Evolutionary conservation across 148 eudicot species (phyloP), one percentile per base, ranked within the genome.

Genomic region (Camellia sinensis): DNA sequence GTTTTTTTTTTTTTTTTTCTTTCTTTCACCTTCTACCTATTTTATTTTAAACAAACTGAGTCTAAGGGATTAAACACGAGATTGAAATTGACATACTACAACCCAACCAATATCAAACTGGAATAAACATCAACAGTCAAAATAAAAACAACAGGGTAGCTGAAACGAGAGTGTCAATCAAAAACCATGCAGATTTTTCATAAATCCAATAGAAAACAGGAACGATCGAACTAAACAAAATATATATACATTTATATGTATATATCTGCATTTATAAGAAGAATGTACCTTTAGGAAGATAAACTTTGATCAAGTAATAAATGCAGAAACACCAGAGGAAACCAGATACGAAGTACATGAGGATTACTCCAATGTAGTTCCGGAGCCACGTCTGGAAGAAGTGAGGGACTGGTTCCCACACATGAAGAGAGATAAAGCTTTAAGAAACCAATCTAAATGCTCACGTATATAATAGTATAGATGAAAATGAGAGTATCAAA

Each of bases 301-400:
- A 91, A 52, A 90, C 91, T 67, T 89, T 89, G 77, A 91, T 91
- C 86, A 91, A 80, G 80, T 93, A 88, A 72, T 95, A 95, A 54
- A 95, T 93, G 53, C 90, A 88, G 74, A 95, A 84, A 80, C 94
- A 93, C 98, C 98, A 95, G 3, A 92, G 81, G 41, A 87, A 80
- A 45, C 91, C 92, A 73, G 97, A 91, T 54, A 87, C 41, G 52
- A 95, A 78, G 82, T 95, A 95, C 41, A 93, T 74, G 52, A 91
- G 62, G 72, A 60, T 60, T 8, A 85, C 98, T 19, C 89, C 94
- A 69, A 95, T 79, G 86, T 84, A 90, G 91, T 88, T 92, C 8
- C 97, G 85, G 6, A 94, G 86, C 98, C 97, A 94, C 6, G 92
- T 87, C 77, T 88, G 93, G 15, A 84, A 4, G 66, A 92, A 88